A percentile compares a stretch with the other conserved stretches of the same genome.
Evolutionary conservation across 768 basidiomycete genomes (phyloP).

Genomic region (Cystofilobasidium ferigula): DNA sequence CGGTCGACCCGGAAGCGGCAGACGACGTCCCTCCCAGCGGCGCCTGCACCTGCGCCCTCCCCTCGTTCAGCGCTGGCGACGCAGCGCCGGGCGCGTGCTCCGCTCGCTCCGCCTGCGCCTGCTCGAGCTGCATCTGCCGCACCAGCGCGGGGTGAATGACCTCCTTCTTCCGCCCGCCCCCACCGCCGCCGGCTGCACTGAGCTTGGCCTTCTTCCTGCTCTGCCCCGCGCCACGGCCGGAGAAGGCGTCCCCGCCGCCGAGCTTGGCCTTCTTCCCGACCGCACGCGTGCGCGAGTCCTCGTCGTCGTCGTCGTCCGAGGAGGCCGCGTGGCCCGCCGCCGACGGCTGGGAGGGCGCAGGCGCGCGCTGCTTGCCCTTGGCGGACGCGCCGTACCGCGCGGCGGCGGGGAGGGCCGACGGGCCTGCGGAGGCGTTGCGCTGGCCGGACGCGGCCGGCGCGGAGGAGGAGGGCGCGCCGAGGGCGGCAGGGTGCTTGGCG

Average conservation of each 20-base stretch:
- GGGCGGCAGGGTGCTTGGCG: neutral
- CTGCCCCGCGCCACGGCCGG: slow-evolving; percentile 10
- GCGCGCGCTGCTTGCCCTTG: too few relatives aligned
- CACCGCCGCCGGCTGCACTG: neutral
- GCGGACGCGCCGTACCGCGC: too few relatives aligned
- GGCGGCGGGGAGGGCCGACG: too few relatives aligned
- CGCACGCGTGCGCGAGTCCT: slow-evolving; percentile 1
- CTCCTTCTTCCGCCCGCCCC: neutral
- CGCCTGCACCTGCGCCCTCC: too few relatives aligned
- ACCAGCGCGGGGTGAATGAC: too few relatives aligned
- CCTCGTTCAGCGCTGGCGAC: neutral
- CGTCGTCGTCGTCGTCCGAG: slow-evolving; percentile 4
- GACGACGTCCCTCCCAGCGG: neutral
- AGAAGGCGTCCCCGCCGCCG: neutral
- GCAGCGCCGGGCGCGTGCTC: neutral
- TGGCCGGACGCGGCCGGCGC: neutral
- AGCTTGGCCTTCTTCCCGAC: slow-evolving; percentile 9
- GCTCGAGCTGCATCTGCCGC: neutral
- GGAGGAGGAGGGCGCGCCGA: neutral
- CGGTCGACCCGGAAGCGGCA: neutral
- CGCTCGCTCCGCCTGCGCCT: too few relatives aligned
- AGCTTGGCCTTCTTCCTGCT: slow-evolving; percentile 4
- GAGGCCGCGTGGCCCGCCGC: neutral
- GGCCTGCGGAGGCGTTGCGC: neutral
- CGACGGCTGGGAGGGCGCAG: neutral